Evolutionary conservation across 2,329 filamentous ascomycete genomes (phyloP).

Genomic region (Hypomyces perniciosus): DNA sequence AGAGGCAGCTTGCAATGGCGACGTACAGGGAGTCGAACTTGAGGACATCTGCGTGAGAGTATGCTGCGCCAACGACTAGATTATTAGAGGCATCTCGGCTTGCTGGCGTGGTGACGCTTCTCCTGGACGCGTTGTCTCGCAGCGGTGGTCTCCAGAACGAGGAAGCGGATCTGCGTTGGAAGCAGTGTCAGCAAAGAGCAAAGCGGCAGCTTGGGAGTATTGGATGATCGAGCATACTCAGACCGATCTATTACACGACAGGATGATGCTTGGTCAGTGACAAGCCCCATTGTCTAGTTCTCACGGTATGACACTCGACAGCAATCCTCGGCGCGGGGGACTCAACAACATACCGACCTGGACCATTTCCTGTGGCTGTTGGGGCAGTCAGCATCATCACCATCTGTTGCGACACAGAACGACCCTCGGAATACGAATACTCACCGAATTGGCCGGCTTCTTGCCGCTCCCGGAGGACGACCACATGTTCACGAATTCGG

Average conservation of each 20-base stretch:
- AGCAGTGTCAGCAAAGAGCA: constrained; percentile 22
- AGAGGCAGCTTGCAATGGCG: background rate
- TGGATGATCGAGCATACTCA: constrained; percentile 45
- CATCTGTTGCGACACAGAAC: constrained; percentile 7
- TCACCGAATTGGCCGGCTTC: constrained; percentile 67
- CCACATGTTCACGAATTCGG: constrained; percentile 47
- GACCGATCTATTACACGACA: constrained; percentile 46
- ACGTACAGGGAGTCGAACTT: constrained; percentile 76
- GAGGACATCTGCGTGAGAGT: constrained; percentile 92
- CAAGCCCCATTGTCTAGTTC: constrained; percentile 12
- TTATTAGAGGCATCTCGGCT: constrained; percentile 53
- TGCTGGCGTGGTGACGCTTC: constrained; percentile 32
- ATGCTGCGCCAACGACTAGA: constrained; percentile 86
- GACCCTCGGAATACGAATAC: constrained; percentile 20
- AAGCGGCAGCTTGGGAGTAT: background rate
- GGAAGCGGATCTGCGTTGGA: constrained; percentile 61
- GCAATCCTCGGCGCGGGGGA: background rate
- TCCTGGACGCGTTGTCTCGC: constrained; percentile 47
- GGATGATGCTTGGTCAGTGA: constrained; percentile 23
- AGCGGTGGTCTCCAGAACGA: constrained; percentile 73
- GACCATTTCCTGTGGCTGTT: constrained; percentile 81
- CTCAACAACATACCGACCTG: constrained; percentile 75
- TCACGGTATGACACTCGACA: constrained; percentile 1
- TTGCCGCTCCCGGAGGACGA: constrained; percentile 60
- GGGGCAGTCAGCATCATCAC: constrained; percentile 30